Evolutionary conservation across 2,329 filamentous ascomycete genomes (phyloP).

Genomic region (Venturia carpophila): DNA sequence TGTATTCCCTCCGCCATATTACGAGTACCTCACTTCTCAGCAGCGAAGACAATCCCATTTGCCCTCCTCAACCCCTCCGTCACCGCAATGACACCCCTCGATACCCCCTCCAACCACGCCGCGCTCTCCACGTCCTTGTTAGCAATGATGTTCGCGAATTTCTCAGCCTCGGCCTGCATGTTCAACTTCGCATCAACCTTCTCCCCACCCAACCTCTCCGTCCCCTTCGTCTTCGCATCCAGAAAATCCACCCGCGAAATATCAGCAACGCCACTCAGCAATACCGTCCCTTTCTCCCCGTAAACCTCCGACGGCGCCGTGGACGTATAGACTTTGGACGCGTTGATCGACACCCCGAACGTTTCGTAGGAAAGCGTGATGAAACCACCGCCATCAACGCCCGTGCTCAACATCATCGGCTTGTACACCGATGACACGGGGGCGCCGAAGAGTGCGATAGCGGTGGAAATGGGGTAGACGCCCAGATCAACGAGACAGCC

Average conservation of each 20-base stretch:
- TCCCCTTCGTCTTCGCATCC: slow-evolving; percentile 38
- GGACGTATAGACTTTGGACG: slow-evolving; percentile 39
- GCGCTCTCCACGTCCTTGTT: slow-evolving; percentile 33
- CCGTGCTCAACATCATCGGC: slow-evolving; percentile 37
- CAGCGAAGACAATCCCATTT: slow-evolving; percentile 38
- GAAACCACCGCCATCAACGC: slow-evolving; percentile 40
- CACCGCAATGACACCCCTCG: slow-evolving; percentile 35
- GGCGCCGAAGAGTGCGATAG: slow-evolving; percentile 40
- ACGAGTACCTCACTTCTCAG: slow-evolving; percentile 24
- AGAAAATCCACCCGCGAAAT: slow-evolving; percentile 35
- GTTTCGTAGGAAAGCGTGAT: slow-evolving; percentile 37
- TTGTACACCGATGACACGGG: slow-evolving; percentile 36
- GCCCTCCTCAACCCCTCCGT: slow-evolving; percentile 38
- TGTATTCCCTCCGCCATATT: not conserved
- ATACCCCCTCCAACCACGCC: slow-evolving; percentile 35
- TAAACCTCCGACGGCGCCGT: slow-evolving; percentile 39
- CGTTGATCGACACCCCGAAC: slow-evolving; percentile 38
- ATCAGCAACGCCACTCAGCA: slow-evolving; percentile 38
- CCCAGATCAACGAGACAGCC: slow-evolving; percentile 43
- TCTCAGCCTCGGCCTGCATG: slow-evolving; percentile 40
- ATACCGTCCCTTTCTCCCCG: slow-evolving; percentile 41
- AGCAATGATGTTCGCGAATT: slow-evolving; percentile 39
- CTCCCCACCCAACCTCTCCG: slow-evolving; percentile 32
- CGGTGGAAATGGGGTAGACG: slow-evolving; percentile 41
- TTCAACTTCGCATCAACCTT: slow-evolving; percentile 36